phyloP scores from a whole-genome alignment of 768 basidiomycete species.

The Sistotremastrum suecicum region DNA sequence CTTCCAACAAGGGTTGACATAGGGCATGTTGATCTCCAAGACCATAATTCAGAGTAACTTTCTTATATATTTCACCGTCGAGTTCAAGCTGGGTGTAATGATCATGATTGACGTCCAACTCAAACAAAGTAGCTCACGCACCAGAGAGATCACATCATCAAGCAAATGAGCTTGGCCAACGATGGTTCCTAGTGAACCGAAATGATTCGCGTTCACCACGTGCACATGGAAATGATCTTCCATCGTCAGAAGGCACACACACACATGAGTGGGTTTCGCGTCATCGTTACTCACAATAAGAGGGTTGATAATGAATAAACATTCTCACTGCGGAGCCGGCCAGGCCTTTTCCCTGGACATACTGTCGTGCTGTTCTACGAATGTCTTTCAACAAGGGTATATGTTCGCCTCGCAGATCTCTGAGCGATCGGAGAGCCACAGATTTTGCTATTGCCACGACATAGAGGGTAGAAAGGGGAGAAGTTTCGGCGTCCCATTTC shows the following conservation, averaged over 20 bases:
- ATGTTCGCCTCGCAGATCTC: slow-evolving; percentile 59
- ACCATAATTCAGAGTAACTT: slow-evolving; percentile 69
- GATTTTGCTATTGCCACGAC: slow-evolving; percentile 66
- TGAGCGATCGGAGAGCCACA: slow-evolving; percentile 47
- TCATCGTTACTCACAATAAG: slow-evolving; percentile 56
- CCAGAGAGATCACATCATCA: slow-evolving; percentile 82
- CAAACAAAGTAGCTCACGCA: slow-evolving; percentile 17
- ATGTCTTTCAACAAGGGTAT: slow-evolving; percentile 56
- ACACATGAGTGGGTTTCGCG: too few relatives aligned
- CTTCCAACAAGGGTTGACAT: slow-evolving; percentile 26
- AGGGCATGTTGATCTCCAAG: slow-evolving; percentile 74
- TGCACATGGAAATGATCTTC: slow-evolving; percentile 92
- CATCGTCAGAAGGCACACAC: background rate
- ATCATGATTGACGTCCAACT: too few relatives aligned
- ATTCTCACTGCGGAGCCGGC: slow-evolving; percentile 48
- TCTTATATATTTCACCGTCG: slow-evolving; percentile 40
- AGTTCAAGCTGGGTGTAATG: slow-evolving; percentile 39
- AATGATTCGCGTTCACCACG: slow-evolving; percentile 66
- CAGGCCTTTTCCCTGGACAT: slow-evolving; percentile 48
- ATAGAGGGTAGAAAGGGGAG: slow-evolving; percentile 54
- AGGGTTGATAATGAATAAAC: slow-evolving; percentile 92
- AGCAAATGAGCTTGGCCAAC: slow-evolving; percentile 89
- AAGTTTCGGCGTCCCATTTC: slow-evolving; percentile 82
- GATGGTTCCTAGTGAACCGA: slow-evolving; percentile 48
- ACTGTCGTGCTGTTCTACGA: slow-evolving; percentile 32